Evolutionary conservation across 805 yeast genomes (phyloP).

Genomic region (Saccharomyces mikatae): DNA sequence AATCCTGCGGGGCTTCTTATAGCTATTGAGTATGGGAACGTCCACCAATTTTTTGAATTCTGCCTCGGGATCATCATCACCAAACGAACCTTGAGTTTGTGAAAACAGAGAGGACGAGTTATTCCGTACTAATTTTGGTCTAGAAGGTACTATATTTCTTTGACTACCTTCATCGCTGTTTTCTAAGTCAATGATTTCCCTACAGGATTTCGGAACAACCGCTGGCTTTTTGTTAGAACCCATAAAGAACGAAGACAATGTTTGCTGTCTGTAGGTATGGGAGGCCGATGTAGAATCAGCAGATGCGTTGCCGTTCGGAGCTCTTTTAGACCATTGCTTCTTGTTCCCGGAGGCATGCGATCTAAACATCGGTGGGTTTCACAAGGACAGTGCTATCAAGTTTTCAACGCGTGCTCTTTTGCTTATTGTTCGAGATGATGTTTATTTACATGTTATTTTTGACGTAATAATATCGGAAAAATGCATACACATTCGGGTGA

Average conservation of each 20-base stretch:
- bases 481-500: background rate
- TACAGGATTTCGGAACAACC: background rate
- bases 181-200: background rate
- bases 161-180: background rate
- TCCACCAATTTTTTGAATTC: constrained; percentile 16
- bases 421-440: background rate
- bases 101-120: constrained; percentile 10
- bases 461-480: background rate
- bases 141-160: background rate
- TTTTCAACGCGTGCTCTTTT: background rate
- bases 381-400: background rate
- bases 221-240: background rate
- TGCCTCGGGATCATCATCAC: constrained; percentile 24
- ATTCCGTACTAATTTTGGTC: background rate
- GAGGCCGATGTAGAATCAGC: background rate
- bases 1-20: constrained; percentile 11
- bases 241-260: background rate
- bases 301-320: background rate
- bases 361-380: background rate
- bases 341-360: background rate
- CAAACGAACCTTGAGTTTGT: constrained; percentile 28
- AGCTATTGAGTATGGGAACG: constrained; percentile 19
- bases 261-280: background rate
- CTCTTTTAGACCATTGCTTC: background rate
- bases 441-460: background rate